Evolutionary conservation across 2,329 filamentous ascomycete species (phyloP).

Genomic region (Ilyonectria robusta): DNA sequence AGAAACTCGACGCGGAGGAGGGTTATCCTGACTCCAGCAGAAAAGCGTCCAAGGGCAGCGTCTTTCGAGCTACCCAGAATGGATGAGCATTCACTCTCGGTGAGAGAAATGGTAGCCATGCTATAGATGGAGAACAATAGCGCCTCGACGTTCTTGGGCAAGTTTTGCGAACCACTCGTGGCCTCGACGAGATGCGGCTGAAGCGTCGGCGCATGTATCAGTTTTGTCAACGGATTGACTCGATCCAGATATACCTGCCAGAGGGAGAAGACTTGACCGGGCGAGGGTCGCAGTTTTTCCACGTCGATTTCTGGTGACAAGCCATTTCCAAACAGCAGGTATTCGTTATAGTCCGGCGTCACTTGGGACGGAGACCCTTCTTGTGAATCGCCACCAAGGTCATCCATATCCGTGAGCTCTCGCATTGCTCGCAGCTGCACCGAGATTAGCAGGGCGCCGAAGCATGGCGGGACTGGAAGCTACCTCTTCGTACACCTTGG

Average conservation of each 20-base stretch:
- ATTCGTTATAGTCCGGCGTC: background rate
- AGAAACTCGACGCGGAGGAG: background rate
- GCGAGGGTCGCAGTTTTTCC: conserved; percentile 4
- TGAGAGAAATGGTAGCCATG: conserved; percentile 9
- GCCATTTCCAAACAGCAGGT: background rate
- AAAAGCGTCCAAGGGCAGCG: conserved; percentile 6
- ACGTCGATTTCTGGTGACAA: background rate
- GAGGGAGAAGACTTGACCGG: conserved; percentile 15
- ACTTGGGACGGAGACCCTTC: background rate
- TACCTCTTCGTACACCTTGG: background rate
- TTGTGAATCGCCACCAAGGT: background rate
- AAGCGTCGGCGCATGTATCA: conserved; percentile 21
- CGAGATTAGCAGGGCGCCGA: background rate
- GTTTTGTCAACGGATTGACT: conserved; percentile 25
- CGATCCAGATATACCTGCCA: conserved; percentile 27
- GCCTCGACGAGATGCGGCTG: conserved; percentile 12
- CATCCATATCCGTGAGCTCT: background rate
- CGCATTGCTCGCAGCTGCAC: background rate
- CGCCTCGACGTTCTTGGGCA: conserved; percentile 9
- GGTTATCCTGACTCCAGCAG: conserved; percentile 15
- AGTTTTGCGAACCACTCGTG: background rate
- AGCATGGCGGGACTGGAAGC: background rate
- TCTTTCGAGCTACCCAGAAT: conserved; percentile 3
- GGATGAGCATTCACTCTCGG: conserved; percentile 6
- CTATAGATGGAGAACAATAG: conserved; percentile 24